A percentile compares a stretch with the other conserved stretches of the same genome.
Evolutionary conservation across 371 early-diverging fungal genomes (phyloP).

Genomic region (Parasitella parasitica): DNA sequence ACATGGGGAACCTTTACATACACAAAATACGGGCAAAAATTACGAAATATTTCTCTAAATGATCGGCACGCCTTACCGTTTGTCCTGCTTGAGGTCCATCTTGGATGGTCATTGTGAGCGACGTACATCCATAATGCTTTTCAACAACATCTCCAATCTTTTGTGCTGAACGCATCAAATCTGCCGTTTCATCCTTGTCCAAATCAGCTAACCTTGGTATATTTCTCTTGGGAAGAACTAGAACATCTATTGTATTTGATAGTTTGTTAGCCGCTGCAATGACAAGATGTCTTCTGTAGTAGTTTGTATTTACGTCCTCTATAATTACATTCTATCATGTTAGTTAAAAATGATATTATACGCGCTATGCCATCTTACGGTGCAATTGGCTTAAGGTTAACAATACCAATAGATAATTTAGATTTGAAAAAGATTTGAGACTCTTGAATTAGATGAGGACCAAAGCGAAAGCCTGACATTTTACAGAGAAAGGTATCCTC

Average conservation of each 20-base stretch:
- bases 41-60: too few species aligned
- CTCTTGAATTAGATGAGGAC: constrained; percentile 63
- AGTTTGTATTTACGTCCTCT: constrained; percentile 6
- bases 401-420: constrained; percentile 71
- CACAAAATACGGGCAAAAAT: too few species aligned
- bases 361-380: constrained; percentile 46
- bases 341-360: not conserved
- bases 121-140: constrained; percentile 64
- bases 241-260: constrained; percentile 69
- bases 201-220: constrained; percentile 75
- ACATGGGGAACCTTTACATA: constrained; percentile 72
- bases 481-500: not conserved
- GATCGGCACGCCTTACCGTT: too few species aligned
- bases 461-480: constrained; percentile 48
- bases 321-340: not conserved
- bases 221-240: constrained; percentile 72
- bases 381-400: constrained; percentile 87
- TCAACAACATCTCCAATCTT: constrained; percentile 77
- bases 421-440: constrained; percentile 76
- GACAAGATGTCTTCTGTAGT: too few species aligned
- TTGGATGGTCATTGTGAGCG: constrained; percentile 77
- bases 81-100: constrained; percentile 92
- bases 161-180: constrained; percentile 81
- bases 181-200: constrained; percentile 69
- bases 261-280: not conserved